Evolutionary conservation across 257 asterid genomes (phyloP).

Genomic region (Solanum habrochaites): DNA sequence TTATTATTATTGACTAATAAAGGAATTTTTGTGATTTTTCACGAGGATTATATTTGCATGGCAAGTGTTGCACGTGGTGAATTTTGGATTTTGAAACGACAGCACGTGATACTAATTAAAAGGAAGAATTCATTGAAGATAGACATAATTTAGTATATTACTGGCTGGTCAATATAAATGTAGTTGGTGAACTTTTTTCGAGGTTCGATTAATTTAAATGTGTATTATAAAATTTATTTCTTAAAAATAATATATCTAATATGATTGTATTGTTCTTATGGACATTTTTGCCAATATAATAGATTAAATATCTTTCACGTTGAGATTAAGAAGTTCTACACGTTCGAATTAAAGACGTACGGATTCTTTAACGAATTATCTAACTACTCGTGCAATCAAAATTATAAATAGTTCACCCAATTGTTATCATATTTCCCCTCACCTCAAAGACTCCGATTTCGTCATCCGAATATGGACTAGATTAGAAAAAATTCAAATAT

Average conservation of each 20-base stretch:
- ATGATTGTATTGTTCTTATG: neutral
- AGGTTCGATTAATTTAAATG: neutral
- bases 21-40: neutral
- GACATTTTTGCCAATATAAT: neutral
- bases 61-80: neutral
- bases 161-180: neutral
- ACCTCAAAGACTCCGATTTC: too few species aligned
- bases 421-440: too few species aligned
- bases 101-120: neutral
- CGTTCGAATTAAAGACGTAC: rapidly evolving
- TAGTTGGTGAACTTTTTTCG: neutral
- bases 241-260: too few species aligned
- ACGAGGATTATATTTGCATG: neutral
- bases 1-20: too few species aligned
- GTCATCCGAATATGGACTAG: too few species aligned
- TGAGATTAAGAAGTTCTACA: too few species aligned
- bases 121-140: neutral
- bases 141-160: neutral
- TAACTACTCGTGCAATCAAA: too few species aligned
- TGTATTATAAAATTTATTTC: rapidly evolving
- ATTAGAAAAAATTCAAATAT: too few species aligned
- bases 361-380: too few species aligned
- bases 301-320: neutral
- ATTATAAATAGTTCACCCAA: too few species aligned
- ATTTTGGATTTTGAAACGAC: neutral